Conservation (phyloP, 768 basidiomycete species). For the Daedalea quercina region DNA sequence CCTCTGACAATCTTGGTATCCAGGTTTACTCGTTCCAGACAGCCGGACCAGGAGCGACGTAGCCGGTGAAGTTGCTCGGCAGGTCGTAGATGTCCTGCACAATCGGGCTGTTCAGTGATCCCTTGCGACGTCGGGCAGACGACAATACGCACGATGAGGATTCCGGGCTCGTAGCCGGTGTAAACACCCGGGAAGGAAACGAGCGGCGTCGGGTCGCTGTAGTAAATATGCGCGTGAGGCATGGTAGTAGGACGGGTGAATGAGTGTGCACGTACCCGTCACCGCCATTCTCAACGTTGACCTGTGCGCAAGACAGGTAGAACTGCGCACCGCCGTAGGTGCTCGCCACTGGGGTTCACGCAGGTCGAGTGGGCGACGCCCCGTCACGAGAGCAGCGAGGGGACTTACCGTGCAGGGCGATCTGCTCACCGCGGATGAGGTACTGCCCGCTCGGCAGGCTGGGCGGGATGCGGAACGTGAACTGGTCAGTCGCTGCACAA, state of each 20-base stretch:
- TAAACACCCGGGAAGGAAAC: conserved; percentile 19
- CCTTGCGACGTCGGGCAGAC: not conserved
- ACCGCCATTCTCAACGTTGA: conserved; percentile 25
- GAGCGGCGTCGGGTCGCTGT: not conserved
- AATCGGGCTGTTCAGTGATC: not conserved
- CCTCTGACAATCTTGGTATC: no score
- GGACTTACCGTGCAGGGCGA: conserved; percentile 20
- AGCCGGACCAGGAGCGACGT: conserved; percentile 9
- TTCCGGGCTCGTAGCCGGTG: not conserved
- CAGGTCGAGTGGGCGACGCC: not conserved
- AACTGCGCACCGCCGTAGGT: conserved; percentile 25
- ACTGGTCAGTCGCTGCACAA: conserved; percentile 12
- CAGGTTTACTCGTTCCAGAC: not conserved
- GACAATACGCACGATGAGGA: not conserved
- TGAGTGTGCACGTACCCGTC: conserved; percentile 12
- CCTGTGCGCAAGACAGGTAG: conserved; percentile 24
- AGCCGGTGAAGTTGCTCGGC: conserved; percentile 19
- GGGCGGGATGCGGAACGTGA: conserved; percentile 23
- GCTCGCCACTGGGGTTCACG: not conserved
- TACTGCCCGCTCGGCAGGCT: conserved; percentile 24
- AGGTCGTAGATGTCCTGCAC: conserved; percentile 25
- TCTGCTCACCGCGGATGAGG: conserved; percentile 26
- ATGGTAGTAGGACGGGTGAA: no score
- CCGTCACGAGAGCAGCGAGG: not conserved
- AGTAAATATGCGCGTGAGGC: not conserved